Conservation (phyloP, 2,329 filamentous ascomycete species). For the Sclerotinia trifoliorum region DNA sequence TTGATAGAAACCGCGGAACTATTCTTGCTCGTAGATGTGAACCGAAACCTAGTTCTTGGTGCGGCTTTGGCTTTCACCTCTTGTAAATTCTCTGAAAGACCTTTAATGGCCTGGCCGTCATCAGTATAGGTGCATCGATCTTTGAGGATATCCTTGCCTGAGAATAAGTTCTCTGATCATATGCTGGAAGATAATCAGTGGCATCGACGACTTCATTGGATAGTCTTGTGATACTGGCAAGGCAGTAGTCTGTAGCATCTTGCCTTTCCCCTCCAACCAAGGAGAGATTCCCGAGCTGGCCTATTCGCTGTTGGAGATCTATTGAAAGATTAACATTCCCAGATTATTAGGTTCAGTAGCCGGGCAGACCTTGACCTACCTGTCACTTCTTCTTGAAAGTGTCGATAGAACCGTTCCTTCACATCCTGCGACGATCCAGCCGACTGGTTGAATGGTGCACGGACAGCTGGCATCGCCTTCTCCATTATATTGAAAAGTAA, state of each 20-base stretch:
- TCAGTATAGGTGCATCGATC: slow-evolving; percentile 39
- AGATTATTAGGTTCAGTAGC: background rate
- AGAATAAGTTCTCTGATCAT: slow-evolving; percentile 84
- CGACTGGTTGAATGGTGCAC: slow-evolving; percentile 28
- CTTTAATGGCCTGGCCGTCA: slow-evolving; percentile 64
- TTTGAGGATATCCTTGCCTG: slow-evolving; percentile 53
- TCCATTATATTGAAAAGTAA: slow-evolving; percentile 3
- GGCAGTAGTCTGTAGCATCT: slow-evolving; percentile 76
- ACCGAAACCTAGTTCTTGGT: slow-evolving; percentile 79
- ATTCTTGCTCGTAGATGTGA: slow-evolving; percentile 61
- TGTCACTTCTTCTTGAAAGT: slow-evolving; percentile 74
- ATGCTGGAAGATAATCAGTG: slow-evolving; percentile 76
- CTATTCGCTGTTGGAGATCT: slow-evolving; percentile 78
- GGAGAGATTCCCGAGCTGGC: slow-evolving; percentile 61
- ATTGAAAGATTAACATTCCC: slow-evolving; percentile 21
- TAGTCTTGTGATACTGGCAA: slow-evolving; percentile 75
- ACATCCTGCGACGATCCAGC: slow-evolving; percentile 42
- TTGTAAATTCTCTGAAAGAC: slow-evolving; percentile 74
- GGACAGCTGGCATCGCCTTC: slow-evolving; percentile 3
- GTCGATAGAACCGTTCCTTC: slow-evolving; percentile 80
- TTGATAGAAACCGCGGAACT: slow-evolving; percentile 53
- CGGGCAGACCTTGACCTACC: slow-evolving; percentile 50
- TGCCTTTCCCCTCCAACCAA: slow-evolving; percentile 70
- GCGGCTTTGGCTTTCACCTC: slow-evolving; percentile 64
- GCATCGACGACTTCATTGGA: slow-evolving; percentile 85